These are phyloP conservation scores for Ceratobasidium sp. DNA, from an alignment of 1,284 basidiomycete species.

Conservation along the genomic window DNA sequence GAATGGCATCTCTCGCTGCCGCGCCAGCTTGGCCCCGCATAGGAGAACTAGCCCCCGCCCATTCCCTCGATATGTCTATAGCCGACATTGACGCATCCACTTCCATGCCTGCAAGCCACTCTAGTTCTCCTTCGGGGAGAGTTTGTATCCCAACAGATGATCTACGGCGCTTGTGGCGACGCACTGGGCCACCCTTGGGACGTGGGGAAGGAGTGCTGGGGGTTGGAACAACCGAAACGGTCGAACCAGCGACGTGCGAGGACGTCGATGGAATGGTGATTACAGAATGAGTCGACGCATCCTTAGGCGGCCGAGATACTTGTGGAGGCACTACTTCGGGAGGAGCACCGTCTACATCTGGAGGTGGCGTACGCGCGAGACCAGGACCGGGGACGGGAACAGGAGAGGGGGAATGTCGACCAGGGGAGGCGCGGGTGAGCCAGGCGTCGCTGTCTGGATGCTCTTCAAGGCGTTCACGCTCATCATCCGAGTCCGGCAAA, in stretches of 20 bases:
- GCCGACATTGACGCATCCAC: conserved; percentile 27
- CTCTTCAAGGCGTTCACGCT: not conserved
- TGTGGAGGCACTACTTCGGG: no score
- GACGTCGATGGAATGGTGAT: not conserved
- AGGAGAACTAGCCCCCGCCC: conserved; percentile 10
- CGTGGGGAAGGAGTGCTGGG: not conserved
- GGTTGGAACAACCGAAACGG: not conserved
- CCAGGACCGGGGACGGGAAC: not conserved
- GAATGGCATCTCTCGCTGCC: not conserved
- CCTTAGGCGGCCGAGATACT: not conserved
- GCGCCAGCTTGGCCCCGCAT: not conserved
- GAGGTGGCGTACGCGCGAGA: not conserved
- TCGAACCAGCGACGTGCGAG: not conserved
- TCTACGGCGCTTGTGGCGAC: conserved; percentile 6
- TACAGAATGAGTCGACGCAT: no score
- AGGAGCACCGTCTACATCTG: not conserved
- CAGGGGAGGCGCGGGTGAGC: not conserved
- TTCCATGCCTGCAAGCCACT: conserved; percentile 26
- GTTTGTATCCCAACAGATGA: conserved; percentile 26
- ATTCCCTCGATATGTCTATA: conserved; percentile 29
- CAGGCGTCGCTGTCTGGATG: not conserved
- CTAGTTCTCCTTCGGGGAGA: conserved; percentile 3
- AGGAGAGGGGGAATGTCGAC: conserved; percentile 2
- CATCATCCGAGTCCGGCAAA: not conserved
- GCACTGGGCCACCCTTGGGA: not conserved